These are phyloP conservation scores for Cronartium quercuum DNA, from an alignment of 1,284 basidiomycete species.

Conservation along the genomic window DNA sequence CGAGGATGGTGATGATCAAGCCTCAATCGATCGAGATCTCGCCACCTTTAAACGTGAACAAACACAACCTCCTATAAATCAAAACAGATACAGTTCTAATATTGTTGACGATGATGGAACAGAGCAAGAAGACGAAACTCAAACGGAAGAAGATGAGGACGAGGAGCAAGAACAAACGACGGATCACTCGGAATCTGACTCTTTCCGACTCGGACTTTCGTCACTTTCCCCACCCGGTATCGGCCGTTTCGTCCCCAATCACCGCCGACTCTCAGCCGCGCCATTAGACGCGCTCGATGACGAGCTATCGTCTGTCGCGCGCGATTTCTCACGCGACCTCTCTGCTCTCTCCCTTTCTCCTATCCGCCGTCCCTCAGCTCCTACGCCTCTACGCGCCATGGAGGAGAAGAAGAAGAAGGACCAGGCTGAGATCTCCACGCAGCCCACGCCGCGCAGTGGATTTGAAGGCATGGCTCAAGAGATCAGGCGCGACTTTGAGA, in stretches of 20 bases:
- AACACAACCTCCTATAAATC: background rate
- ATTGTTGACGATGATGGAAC: conserved; percentile 4
- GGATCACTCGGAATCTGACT: conserved; percentile 1
- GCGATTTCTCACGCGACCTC: conserved; percentile 34
- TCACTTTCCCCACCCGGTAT: conserved; percentile 39
- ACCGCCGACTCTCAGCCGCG: conserved; percentile 21
- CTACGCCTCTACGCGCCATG: conserved; percentile 2
- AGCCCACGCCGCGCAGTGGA: conserved; percentile 14
- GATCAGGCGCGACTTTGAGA: conserved; percentile 22
- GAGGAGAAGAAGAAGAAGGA: conserved; percentile 9
- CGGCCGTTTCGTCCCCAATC: conserved; percentile 6
- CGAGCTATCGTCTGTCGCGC: conserved; percentile 2
- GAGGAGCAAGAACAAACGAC: background rate
- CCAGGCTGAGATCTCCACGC: background rate
- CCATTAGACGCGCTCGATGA: conserved; percentile 12
- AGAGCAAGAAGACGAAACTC: conserved; percentile 17
- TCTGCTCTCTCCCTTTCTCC: conserved; percentile 35
- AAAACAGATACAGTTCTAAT: background rate
- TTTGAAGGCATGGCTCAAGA: conserved; percentile 35
- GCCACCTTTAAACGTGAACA: conserved; percentile 6
- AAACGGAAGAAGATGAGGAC: conserved; percentile 12
- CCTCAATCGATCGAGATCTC: conserved; percentile 22
- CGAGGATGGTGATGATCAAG: conserved; percentile 8
- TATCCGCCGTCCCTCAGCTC: conserved; percentile 23
- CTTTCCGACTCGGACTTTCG: conserved; percentile 19